These are phyloP conservation scores for Astrocystis sublimbata DNA, from an alignment of 495 filamentous ascomycete genomes.

Conservation along the genomic window DNA sequence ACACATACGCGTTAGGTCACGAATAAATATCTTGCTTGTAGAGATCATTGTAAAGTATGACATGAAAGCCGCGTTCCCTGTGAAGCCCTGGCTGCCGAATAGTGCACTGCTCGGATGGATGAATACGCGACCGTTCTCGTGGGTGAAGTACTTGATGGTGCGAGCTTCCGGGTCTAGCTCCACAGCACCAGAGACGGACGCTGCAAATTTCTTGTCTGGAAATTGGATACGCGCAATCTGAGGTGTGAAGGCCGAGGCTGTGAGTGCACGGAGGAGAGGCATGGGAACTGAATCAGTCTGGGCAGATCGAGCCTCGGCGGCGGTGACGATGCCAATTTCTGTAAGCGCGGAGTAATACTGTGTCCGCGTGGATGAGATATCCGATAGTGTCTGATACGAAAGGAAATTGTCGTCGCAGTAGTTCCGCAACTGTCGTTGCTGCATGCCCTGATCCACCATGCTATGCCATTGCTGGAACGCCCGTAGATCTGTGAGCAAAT, in stretches of 20 bases:
- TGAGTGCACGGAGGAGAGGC: slow-evolving; percentile 75
- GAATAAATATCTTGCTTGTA: slow-evolving; percentile 84
- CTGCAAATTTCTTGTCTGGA: slow-evolving; percentile 92
- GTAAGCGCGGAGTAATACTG: slow-evolving; percentile 86
- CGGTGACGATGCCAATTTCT: slow-evolving; percentile 77
- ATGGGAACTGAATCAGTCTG: slow-evolving; percentile 32
- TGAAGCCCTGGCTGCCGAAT: slow-evolving; percentile 76
- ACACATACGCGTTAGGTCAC: slow-evolving; percentile 81
- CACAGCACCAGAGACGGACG: slow-evolving; percentile 79
- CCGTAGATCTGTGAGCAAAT: slow-evolving; percentile 80
- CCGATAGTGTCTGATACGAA: slow-evolving; percentile 75
- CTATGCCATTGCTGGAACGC: slow-evolving; percentile 82
- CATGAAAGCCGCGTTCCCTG: slow-evolving; percentile 67
- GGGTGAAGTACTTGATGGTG: slow-evolving; percentile 87
- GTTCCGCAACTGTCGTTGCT: slow-evolving; percentile 62
- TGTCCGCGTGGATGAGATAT: slow-evolving; percentile 80
- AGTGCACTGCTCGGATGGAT: slow-evolving; percentile 85
- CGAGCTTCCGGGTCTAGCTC: slow-evolving; percentile 90
- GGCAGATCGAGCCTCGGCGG: slow-evolving; percentile 47
- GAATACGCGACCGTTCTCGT: slow-evolving; percentile 85
- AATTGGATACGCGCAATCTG: slow-evolving; percentile 88
- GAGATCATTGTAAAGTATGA: slow-evolving; percentile 88
- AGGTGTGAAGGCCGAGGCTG: slow-evolving; percentile 89
- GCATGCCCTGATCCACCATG: slow-evolving; percentile 53
- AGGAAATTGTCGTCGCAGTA: slow-evolving; percentile 92